phyloP scores from a whole-genome alignment of 2,329 filamentous ascomycete species.

The Colletotrichum godetiae region DNA sequence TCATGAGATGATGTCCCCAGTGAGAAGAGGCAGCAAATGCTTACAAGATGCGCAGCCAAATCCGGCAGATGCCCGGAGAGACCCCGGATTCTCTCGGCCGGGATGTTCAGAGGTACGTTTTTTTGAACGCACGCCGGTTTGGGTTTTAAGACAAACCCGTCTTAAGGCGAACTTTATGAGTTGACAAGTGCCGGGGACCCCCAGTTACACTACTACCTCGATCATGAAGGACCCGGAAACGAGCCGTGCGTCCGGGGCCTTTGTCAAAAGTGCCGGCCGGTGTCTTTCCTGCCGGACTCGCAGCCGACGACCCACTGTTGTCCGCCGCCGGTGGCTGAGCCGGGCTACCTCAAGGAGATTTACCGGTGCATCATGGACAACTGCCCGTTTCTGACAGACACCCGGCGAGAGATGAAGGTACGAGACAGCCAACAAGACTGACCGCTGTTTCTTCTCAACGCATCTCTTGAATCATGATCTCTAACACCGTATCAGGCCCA shows the following conservation, averaged over 20 bases:
- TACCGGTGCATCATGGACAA: conserved; percentile 35
- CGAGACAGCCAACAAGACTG: background rate
- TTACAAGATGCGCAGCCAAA: conserved; percentile 22
- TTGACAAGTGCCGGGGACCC: conserved; percentile 11
- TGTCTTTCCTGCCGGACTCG: conserved; percentile 29
- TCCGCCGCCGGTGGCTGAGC: conserved; percentile 24
- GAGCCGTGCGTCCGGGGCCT: conserved; percentile 34
- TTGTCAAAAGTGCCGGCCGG: conserved; percentile 25
- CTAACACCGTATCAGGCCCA: conserved; percentile 20
- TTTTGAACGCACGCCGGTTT: background rate
- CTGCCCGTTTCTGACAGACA: conserved; percentile 30
- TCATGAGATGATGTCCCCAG: no score
- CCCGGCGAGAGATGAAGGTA: conserved; percentile 33
- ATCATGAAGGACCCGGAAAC: conserved; percentile 27
- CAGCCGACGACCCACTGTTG: conserved; percentile 31
- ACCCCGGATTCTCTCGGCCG: conserved; percentile 29
- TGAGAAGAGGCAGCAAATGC: background rate
- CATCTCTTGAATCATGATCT: background rate
- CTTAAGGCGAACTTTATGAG: background rate
- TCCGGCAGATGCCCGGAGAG: conserved; percentile 14
- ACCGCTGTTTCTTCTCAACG: background rate
- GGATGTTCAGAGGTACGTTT: conserved; percentile 31
- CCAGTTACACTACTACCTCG: conserved; percentile 35
- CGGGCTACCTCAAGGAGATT: conserved; percentile 34
- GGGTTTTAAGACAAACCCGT: background rate